Evolutionary conservation across 176 grass and related monocot genomes (phyloP).

Genomic region (Urochloa ruziziensis): DNA sequence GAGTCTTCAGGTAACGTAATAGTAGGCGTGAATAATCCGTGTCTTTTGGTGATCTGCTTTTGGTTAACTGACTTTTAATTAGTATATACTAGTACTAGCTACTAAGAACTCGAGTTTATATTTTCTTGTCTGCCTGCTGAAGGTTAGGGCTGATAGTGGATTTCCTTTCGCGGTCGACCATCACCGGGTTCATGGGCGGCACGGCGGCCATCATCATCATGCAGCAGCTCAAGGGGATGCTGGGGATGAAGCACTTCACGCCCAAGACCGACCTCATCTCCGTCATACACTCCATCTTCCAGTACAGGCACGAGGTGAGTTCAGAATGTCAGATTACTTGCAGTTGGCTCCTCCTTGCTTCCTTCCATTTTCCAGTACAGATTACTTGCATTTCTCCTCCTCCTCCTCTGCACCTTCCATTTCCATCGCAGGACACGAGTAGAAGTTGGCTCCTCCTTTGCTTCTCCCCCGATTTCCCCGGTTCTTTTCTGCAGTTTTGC

Average conservation of each 20-base stretch:
- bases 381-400: neutral
- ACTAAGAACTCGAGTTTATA: too few relatives aligned
- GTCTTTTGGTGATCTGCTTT: neutral
- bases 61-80: neutral
- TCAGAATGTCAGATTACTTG: too few relatives aligned
- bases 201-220: conserved; percentile 88
- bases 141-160: conserved; percentile 92
- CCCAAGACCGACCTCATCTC: conserved; percentile 83
- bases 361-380: too few relatives aligned
- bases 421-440: neutral
- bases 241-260: conserved; percentile 88
- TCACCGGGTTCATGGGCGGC: conserved; percentile 95
- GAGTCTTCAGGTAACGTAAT: conserved; percentile 58
- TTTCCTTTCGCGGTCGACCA: conserved; percentile 88
- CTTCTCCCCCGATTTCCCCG: neutral
- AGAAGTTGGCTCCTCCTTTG: neutral
- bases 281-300: conserved; percentile 60
- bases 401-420: neutral
- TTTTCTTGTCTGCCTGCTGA: neutral
- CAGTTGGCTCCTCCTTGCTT: too few relatives aligned
- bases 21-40: neutral
- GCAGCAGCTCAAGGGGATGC: conserved; percentile 93
- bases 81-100: too few relatives aligned
- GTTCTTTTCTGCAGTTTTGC: neutral
- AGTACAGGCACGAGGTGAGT: conserved; percentile 61